Base-by-base conservation (phyloP, 140 eudicot genomes). In the Senecio squalidus region DNA sequence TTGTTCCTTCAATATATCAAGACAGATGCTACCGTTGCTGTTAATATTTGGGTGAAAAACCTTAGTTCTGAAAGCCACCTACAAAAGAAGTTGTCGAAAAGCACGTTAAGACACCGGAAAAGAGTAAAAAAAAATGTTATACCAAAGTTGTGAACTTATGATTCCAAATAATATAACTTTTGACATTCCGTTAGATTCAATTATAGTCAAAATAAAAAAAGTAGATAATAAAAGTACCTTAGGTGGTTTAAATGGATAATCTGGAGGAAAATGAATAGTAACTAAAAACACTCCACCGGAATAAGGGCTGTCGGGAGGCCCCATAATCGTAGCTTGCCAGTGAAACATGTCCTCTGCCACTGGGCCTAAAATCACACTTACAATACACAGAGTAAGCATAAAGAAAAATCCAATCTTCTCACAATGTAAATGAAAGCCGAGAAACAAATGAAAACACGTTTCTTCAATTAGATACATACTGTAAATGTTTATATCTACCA, bases 21-120 rank as follows among this genome's bases (percentile, higher is more conserved):
- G 91, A 75, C 95, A 85, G n/a, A 85, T 85, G 83, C 91, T 85
- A 34, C 95, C 95, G 14, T 85, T 85, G 75, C 87, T 85, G 76
- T 82, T 85, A 24, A 85, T 79, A 39, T 85, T 85, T 16, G 95
- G 95, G 81, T 86, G 95, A 62, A 86, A 85, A 38, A 85, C 95
- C 77, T 82, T 82, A 3, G 90, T 82, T 83, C 79, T 76, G 76
- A 85, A 86, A 55, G 95, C 92, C 62, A 86, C 95, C 95, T 86
- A 71, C 66, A 74, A 21, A 68, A 11, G 4, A 27, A 11, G 34
- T 45, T 8, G 10, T 15, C 16, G 21, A 63, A 34, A 53, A 16
- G 22, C 34, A 47, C 0, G 1, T 21, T 28, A 16, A 5, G 47
- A 40, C 2, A n/a, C 17, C 23, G 18, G 3, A 17, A 48, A 28